phyloP scores from a whole-genome alignment of 2,329 filamentous ascomycete genomes.

The Ophiosphaerella narmari region DNA sequence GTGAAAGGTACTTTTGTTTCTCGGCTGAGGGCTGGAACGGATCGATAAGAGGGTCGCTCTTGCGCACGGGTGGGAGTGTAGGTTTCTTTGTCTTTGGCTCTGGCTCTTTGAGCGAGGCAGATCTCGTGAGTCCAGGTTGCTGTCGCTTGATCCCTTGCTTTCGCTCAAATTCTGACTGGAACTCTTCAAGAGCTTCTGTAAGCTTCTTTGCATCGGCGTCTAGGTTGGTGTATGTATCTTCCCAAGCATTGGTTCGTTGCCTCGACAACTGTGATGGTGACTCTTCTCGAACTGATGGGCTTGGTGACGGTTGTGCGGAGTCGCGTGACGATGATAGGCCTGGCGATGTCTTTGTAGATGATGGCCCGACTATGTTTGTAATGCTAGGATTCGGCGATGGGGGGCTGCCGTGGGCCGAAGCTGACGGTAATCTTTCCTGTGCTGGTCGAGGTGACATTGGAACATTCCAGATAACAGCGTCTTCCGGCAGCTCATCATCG shows the following conservation, averaged over 20 bases:
- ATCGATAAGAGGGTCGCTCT: slow-evolving; percentile 81
- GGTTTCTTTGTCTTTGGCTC: slow-evolving; percentile 56
- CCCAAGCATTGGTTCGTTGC: slow-evolving; percentile 74
- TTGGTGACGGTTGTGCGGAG: slow-evolving; percentile 26
- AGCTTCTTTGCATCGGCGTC: slow-evolving; percentile 74
- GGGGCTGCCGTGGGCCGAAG: slow-evolving; percentile 34
- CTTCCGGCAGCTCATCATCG: slow-evolving; percentile 75
- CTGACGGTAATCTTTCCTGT: slow-evolving; percentile 43
- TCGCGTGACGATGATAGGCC: slow-evolving; percentile 24
- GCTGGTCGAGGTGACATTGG: slow-evolving; percentile 69
- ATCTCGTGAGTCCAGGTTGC: slow-evolving; percentile 46
- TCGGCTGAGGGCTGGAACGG: slow-evolving; percentile 83
- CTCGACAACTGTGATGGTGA: slow-evolving; percentile 43
- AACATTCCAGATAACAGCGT: slow-evolving; percentile 79
- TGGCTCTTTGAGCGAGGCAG: slow-evolving; percentile 33
- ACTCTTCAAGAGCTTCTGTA: slow-evolving; percentile 80
- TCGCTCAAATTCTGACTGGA: slow-evolving; percentile 65
- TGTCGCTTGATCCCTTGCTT: slow-evolving; percentile 59
- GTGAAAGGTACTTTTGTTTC: slow-evolving; percentile 80
- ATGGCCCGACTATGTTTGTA: slow-evolving; percentile 15
- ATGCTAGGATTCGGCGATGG: slow-evolving; percentile 27
- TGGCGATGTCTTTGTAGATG: slow-evolving; percentile 33
- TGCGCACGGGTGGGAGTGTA: slow-evolving; percentile 66
- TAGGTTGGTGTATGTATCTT: slow-evolving; percentile 68
- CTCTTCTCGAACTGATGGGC: slow-evolving; percentile 21